Evolutionary conservation across 192 early-diverging fungal species (phyloP), one percentile per base, ranked within the genome.

Genomic region (Dispira simplex): DNA sequence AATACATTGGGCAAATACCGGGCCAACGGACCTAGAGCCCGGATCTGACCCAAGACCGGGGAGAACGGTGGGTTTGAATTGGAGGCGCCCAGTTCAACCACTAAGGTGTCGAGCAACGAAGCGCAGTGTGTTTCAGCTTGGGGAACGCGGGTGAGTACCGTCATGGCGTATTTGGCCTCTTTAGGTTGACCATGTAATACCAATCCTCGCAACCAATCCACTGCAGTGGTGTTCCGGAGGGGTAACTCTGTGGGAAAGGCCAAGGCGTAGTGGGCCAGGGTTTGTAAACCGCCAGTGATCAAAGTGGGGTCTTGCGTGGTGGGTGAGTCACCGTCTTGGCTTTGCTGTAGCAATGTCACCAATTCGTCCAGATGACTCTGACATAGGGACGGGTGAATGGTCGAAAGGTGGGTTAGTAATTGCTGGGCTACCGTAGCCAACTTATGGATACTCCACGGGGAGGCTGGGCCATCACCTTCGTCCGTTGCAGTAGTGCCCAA

Each of bases 191-290:
- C 92, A 0, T 75, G 49, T 11, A 78, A 63, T 20, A 79, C 79
- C 65, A 72, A 80, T 3, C 63, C 44, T 11, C 65, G 65, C 63
- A 90, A 65, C 44, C 74, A 70, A 39, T 67, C 63, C 39, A 74
- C 65, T 28, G 73, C 64, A 26, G 76, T 70, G 0, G 59, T 63
- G 52, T 62, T 45, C 8, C 51, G 20, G 1, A 58, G 66, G 47
- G 69, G 78, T 44, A 72, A 72, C 39, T 77, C 75, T 18, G 69
- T 67, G 52, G 87, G 85, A 58, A 81, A 77, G 0, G 78, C 72
- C 65, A 86, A 87, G n/a, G 85, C 77, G 64, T 89, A 85, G 56
- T 81, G 71, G 18, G 91, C 80, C 66, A 98, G 67, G 2, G 83
- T 78, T 27, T 81, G 71, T 18, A 93, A 64, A n/a, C 71, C 78